Evolutionary conservation across 148 eudicot genomes (phyloP).

Genomic region (Chenopodium quinoa): DNA sequence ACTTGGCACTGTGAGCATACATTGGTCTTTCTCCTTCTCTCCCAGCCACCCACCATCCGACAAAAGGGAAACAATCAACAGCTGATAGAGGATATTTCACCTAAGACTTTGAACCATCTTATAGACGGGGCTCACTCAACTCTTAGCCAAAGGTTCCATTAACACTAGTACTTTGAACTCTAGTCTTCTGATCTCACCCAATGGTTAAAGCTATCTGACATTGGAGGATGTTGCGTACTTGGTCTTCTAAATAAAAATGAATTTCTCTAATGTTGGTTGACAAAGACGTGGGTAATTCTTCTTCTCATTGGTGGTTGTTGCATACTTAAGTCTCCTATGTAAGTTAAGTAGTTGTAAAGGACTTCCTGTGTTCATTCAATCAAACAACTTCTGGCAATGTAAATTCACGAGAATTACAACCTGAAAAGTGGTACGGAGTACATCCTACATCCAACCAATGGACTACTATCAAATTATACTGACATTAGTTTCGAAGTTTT

Average conservation of each 20-base stretch:
- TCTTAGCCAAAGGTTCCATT: too few relatives aligned
- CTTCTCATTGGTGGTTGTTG: background rate
- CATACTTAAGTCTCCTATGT: too few relatives aligned
- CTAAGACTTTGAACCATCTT: background rate
- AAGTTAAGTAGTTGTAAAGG: background rate
- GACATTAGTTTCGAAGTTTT: background rate
- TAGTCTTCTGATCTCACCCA: background rate
- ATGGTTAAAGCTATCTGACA: background rate
- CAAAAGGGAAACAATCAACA: background rate
- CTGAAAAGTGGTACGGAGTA: background rate
- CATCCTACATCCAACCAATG: background rate
- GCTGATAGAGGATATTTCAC: background rate
- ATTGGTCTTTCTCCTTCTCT: background rate
- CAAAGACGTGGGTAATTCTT: background rate
- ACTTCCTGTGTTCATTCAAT: background rate
- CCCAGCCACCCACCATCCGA: background rate
- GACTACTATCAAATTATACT: background rate
- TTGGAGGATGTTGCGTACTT: background rate
- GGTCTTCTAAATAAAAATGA: too few relatives aligned
- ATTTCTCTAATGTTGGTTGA: background rate
- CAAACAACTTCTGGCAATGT: background rate
- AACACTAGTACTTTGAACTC: background rate
- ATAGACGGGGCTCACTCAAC: background rate
- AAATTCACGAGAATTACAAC: background rate
- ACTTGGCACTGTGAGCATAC: background rate